A percentile compares a stretch with the other conserved stretches of the same genome.
These are phyloP conservation scores for Fusarium brevicatenulatum DNA, from an alignment of 2,329 filamentous ascomycete species.

Conservation along the genomic window DNA sequence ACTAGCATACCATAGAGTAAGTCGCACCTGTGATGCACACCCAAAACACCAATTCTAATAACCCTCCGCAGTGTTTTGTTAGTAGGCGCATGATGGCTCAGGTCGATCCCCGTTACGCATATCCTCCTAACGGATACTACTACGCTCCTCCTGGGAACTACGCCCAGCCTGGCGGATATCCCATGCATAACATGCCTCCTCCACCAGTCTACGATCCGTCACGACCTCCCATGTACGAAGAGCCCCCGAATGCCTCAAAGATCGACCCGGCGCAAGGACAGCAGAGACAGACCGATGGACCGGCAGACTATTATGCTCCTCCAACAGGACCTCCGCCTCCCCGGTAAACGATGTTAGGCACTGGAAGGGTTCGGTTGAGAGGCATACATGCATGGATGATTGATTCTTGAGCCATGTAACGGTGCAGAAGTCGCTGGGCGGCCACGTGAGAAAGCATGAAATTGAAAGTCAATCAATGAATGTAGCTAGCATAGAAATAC, in stretches of 20 bases:
- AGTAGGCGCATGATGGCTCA: conserved; percentile 57
- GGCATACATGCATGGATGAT: not conserved
- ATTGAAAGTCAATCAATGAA: conserved; percentile 25
- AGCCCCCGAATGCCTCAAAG: conserved; percentile 62
- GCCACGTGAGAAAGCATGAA: conserved; percentile 14
- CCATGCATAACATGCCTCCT: conserved; percentile 55
- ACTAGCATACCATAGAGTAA: conserved; percentile 75
- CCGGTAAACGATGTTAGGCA: conserved; percentile 15
- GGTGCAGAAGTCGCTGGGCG: conserved; percentile 2
- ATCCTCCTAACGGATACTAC: conserved; percentile 53
- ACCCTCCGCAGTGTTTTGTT: conserved; percentile 60
- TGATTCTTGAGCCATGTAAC: not conserved
- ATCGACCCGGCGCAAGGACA: conserved; percentile 61
- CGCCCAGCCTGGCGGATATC: conserved; percentile 41
- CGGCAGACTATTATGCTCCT: conserved; percentile 53
- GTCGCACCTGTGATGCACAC: not conserved
- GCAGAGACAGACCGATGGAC: conserved; percentile 25
- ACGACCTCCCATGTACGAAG: conserved; percentile 65
- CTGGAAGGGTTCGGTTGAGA: not conserved
- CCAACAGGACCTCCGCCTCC: conserved; percentile 56
- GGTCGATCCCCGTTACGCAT: conserved; percentile 61
- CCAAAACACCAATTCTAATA: conserved; percentile 1
- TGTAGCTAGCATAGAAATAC: conserved; percentile 27
- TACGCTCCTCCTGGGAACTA: conserved; percentile 50
- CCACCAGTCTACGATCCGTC: conserved; percentile 69